phyloP scores from a whole-genome alignment of 176 grass and related monocot genomes.

The Aegilops longissima region DNA sequence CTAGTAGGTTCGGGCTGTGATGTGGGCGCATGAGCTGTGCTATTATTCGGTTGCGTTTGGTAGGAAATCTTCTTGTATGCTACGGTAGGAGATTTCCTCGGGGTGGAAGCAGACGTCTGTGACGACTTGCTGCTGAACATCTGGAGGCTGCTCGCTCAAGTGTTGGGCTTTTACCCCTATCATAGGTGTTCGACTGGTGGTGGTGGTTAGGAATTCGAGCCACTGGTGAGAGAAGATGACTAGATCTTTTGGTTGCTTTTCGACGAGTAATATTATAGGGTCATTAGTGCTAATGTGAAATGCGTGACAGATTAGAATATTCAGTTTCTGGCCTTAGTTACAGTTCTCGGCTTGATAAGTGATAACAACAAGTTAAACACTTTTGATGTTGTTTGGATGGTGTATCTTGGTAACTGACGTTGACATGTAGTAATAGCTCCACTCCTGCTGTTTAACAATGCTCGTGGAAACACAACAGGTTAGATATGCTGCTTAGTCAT shows the following conservation, averaged over 20 bases:
- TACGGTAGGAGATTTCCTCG: not conserved
- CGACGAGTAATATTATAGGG: not conserved
- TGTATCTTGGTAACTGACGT: not conserved
- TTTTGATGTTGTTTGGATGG: not conserved
- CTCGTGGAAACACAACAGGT: not conserved
- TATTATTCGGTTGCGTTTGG: not conserved
- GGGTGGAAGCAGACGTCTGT: not conserved
- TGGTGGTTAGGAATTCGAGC: slow-evolving; percentile 1
- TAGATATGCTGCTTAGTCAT: not conserved
- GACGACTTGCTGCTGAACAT: not conserved
- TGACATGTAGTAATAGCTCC: not conserved
- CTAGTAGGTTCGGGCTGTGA: not conserved
- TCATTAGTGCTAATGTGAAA: not conserved
- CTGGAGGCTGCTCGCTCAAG: slow-evolving; percentile 18
- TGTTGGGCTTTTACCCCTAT: not conserved
- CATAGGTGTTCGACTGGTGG: not conserved
- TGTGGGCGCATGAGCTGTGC: not conserved
- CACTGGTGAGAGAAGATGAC: not conserved
- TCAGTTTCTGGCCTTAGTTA: not conserved
- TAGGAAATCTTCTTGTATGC: not conserved
- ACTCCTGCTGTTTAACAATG: not conserved
- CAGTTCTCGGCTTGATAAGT: not conserved
- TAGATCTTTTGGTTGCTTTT: not conserved
- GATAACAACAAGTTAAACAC: not conserved
- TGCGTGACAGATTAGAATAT: not conserved